These are phyloP conservation scores for Aspergillus floridensis DNA, from an alignment of 2,329 filamentous ascomycete genomes.

Conservation along the genomic window DNA sequence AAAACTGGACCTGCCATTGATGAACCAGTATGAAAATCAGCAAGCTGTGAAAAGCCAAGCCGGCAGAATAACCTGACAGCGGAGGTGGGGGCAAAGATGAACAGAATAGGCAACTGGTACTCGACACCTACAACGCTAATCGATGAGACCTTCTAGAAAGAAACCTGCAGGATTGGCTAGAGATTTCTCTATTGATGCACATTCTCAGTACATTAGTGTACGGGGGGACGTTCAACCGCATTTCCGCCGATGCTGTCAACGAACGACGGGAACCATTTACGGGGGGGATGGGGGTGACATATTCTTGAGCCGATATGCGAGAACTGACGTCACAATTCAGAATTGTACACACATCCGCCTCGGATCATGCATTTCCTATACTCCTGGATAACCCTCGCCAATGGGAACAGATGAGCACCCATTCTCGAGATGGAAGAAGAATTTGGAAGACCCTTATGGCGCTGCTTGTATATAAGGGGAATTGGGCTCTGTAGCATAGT, in stretches of 20 bases:
- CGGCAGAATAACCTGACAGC: constrained; percentile 1
- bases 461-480: too few species aligned
- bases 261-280: constrained; percentile 2
- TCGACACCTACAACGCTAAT: background rate
- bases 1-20: background rate
- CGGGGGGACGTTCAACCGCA: constrained; percentile 34
- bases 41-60: background rate
- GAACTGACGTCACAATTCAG: background rate
- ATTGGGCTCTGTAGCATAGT: too few species aligned
- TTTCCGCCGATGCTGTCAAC: constrained; percentile 20
- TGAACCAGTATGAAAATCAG: background rate
- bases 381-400: too few species aligned
- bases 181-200: constrained; percentile 18
- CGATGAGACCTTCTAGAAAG: constrained; percentile 15
- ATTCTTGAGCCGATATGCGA: background rate
- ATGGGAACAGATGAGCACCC: too few species aligned
- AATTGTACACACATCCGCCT: too few species aligned
- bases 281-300: background rate
- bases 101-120: background rate
- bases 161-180: constrained; percentile 12
- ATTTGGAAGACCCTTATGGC: too few species aligned
- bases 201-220: constrained; percentile 29
- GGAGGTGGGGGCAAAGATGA: background rate
- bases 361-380: too few species aligned
- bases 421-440: too few species aligned